phyloP scores from a whole-genome alignment of 176 grass and related monocot species.

The Chloris gayana region DNA sequence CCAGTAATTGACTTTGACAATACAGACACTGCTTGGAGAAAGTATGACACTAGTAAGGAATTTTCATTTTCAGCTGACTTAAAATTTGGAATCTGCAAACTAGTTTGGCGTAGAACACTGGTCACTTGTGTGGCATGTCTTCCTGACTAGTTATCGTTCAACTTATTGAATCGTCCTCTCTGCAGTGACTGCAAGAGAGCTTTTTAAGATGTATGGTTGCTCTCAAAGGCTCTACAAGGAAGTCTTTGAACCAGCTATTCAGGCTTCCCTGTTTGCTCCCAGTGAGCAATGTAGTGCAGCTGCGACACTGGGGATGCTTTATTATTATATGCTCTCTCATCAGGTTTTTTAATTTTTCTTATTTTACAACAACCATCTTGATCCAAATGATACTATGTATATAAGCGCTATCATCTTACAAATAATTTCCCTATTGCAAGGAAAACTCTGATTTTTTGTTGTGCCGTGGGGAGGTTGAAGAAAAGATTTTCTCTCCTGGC shows the following conservation, averaged over 20 bases:
- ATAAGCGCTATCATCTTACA: not conserved
- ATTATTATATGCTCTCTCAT: slow-evolving; percentile 88
- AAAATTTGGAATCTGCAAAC: slow-evolving; percentile 2
- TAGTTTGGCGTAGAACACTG: slow-evolving; percentile 6
- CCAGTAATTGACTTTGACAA: slow-evolving; percentile 93
- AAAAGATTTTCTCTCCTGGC: slow-evolving; percentile 75
- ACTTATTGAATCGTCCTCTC: slow-evolving; percentile 46
- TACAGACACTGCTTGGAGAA: slow-evolving; percentile 83
- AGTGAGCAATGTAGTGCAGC: slow-evolving; percentile 84
- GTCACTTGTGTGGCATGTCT: not conserved
- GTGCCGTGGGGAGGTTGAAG: slow-evolving; percentile 68
- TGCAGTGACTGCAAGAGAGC: slow-evolving; percentile 87
- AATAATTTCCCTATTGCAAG: slow-evolving; percentile 54
- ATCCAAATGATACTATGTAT: not conserved
- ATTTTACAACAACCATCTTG: not conserved
- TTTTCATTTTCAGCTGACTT: slow-evolving; percentile 24
- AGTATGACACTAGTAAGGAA: slow-evolving; percentile 84
- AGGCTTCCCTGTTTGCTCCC: slow-evolving; percentile 70
- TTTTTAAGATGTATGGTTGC: slow-evolving; percentile 76
- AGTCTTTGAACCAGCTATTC: slow-evolving; percentile 74
- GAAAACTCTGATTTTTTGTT: slow-evolving; percentile 78
- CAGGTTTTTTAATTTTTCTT: slow-evolving; percentile 54
- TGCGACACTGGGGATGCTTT: slow-evolving; percentile 80
- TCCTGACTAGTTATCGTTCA: not conserved
- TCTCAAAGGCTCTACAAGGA: slow-evolving; percentile 74